Evolutionary conservation across 1,284 basidiomycete genomes (phyloP).

Genomic region (Ceratobasidium sp.): DNA sequence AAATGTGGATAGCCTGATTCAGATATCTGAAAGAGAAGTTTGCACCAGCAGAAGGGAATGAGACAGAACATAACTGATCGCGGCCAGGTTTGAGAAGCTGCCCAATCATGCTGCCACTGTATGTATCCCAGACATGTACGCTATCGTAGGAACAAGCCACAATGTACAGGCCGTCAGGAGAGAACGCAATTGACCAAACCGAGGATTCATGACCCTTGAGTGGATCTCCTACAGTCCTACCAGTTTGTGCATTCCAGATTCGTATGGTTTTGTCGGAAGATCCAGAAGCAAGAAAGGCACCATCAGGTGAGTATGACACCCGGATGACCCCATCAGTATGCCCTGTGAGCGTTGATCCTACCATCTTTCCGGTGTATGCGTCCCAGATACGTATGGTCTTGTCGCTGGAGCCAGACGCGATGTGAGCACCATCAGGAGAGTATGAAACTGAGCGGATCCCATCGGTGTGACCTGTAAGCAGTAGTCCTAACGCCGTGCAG

Average conservation of each 20-base stretch:
- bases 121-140: constrained; percentile 10
- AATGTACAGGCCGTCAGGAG: not conserved
- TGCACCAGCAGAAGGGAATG: constrained; percentile 2
- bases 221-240: not conserved
- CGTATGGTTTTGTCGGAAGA: constrained; percentile 2
- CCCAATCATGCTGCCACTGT: not conserved
- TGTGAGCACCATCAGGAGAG: too few species aligned
- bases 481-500: too few species aligned
- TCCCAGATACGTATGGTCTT: too few species aligned
- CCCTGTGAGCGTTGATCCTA: not conserved
- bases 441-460: too few species aligned
- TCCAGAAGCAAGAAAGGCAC: not conserved
- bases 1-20: too few species aligned
- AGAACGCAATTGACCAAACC: not conserved
- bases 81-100: not conserved
- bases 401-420: too few species aligned
- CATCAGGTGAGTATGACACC: constrained; percentile 13
- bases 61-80: not conserved
- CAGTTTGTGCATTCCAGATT: constrained; percentile 3
- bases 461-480: too few species aligned
- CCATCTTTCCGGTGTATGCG: not conserved
- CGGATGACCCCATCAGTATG: not conserved
- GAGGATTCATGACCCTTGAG: constrained; percentile 7
- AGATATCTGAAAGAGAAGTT: not conserved
- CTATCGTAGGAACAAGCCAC: not conserved